These are phyloP conservation scores for Globisporangium cylindrosporum DNA, from an alignment of 352 stramenopile genomes.

Conservation along the genomic window DNA sequence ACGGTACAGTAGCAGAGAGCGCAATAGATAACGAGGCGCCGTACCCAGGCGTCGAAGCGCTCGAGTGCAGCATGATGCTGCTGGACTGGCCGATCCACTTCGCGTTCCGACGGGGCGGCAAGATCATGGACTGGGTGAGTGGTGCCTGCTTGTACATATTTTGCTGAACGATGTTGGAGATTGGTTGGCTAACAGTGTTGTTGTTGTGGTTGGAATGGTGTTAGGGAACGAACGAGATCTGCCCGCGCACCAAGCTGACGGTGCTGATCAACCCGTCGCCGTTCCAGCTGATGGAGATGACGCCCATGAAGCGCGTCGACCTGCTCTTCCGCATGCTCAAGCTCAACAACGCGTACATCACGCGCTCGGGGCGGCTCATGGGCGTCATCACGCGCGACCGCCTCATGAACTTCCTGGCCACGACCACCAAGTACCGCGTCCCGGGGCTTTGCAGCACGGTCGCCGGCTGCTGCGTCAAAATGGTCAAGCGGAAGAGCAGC, in stretches of 20 bases:
- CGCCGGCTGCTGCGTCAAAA: slow-evolving; percentile 17
- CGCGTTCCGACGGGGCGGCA: slow-evolving; percentile 62
- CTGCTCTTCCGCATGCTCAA: slow-evolving; percentile 88
- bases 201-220: no score
- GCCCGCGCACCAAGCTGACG: slow-evolving; percentile 58
- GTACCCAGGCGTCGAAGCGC: slow-evolving; percentile 7
- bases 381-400: slow-evolving; percentile 74
- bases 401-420: slow-evolving; percentile 82
- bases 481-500: slow-evolving; percentile 6
- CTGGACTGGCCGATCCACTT: slow-evolving; percentile 66
- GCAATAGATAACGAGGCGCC: slow-evolving; percentile 11
- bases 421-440: slow-evolving; percentile 55
- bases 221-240: slow-evolving; percentile 51
- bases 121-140: slow-evolving; percentile 64
- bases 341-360: slow-evolving; percentile 87
- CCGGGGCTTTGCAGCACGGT: slow-evolving; percentile 54
- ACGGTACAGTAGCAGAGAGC: slow-evolving; percentile 1
- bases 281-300: slow-evolving; percentile 85
- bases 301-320: slow-evolving; percentile 78
- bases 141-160: no score
- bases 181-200: no score
- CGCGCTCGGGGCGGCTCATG: slow-evolving; percentile 71
- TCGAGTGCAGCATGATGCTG: slow-evolving; percentile 24
- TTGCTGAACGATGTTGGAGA: no score
- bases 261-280: slow-evolving; percentile 76